Percentiles rank a stretch among this genome's conserved stretches.
Evolutionary conservation across 164 flowering plant species (phyloP).

Genomic region (Macadamia integrifolia): DNA sequence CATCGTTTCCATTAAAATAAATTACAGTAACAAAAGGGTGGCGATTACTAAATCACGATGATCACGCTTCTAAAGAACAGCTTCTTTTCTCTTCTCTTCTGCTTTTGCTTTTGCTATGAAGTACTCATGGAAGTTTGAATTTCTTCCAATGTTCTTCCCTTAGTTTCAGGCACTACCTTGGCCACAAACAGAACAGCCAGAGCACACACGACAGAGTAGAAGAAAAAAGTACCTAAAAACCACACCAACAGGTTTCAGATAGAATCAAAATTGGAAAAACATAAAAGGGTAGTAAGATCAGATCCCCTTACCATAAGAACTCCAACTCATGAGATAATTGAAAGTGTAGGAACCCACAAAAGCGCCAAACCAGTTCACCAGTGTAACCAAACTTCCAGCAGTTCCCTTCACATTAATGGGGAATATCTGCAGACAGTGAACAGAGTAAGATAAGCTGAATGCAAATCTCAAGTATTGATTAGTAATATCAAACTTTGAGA

Average conservation of each 20-base stretch:
- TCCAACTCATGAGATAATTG: conserved; percentile 60
- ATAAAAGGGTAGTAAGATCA: neutral
- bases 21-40: too few species aligned
- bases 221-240: conserved; percentile 44
- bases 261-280: neutral
- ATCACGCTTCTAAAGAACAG: too few species aligned
- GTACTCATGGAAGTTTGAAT: conserved; percentile 41
- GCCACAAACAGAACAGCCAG: conserved; percentile 46
- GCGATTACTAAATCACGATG: too few species aligned
- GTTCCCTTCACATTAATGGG: conserved; percentile 53
- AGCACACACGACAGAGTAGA: conserved; percentile 36
- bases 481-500: neutral
- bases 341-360: conserved; percentile 51
- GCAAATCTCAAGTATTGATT: too few species aligned
- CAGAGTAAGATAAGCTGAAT: too few species aligned
- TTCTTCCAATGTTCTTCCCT: conserved; percentile 64
- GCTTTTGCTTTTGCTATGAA: too few species aligned
- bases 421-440: conserved; percentile 33
- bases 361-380: conserved; percentile 57
- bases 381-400: conserved; percentile 56
- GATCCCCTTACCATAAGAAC: conserved; percentile 32
- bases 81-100: too few species aligned
- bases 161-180: conserved; percentile 60
- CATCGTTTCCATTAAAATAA: too few species aligned
- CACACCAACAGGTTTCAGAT: neutral